These are phyloP conservation scores for Colletotrichum sp. DNA, from an alignment of 2,329 filamentous ascomycete genomes.

Conservation along the genomic window DNA sequence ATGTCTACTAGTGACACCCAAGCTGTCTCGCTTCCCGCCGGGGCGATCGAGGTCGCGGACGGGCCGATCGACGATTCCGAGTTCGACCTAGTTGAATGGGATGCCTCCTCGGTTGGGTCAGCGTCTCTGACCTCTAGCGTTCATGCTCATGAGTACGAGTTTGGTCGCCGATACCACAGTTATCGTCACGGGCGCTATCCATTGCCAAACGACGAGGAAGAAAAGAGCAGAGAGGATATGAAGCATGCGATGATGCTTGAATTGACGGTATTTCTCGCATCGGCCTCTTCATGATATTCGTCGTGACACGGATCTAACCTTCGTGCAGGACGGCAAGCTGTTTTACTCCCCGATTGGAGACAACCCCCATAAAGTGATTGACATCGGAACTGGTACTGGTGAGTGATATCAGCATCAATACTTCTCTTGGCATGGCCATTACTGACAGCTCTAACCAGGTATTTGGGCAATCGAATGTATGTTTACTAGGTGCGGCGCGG, in stretches of 20 bases:
- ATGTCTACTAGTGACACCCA: background rate
- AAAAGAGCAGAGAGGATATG: conserved; percentile 50
- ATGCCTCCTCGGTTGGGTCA: conserved; percentile 30
- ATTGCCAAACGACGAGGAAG: conserved; percentile 49
- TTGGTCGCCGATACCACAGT: conserved; percentile 46
- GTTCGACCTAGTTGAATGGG: conserved; percentile 21
- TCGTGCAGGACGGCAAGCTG: conserved; percentile 38
- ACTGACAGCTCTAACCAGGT: background rate
- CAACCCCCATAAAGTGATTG: conserved; percentile 46
- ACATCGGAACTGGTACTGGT: conserved; percentile 56
- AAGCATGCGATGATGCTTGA: conserved; percentile 52
- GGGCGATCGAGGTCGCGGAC: background rate
- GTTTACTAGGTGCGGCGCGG: background rate
- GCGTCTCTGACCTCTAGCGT: conserved; percentile 38
- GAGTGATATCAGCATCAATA: background rate
- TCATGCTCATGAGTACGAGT: conserved; percentile 44
- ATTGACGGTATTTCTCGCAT: conserved; percentile 33
- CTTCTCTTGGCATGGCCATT: too few relatives aligned
- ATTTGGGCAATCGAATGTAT: background rate
- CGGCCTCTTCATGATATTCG: background rate
- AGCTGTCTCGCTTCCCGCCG: background rate
- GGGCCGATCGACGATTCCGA: conserved; percentile 2
- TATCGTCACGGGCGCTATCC: conserved; percentile 50
- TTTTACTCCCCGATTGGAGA: conserved; percentile 44
- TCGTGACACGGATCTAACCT: background rate